A percentile compares a stretch with the other conserved stretches of the same genome.
Evolutionary conservation across 768 basidiomycete genomes (phyloP).

Genomic region (Amanita jacksonii): DNA sequence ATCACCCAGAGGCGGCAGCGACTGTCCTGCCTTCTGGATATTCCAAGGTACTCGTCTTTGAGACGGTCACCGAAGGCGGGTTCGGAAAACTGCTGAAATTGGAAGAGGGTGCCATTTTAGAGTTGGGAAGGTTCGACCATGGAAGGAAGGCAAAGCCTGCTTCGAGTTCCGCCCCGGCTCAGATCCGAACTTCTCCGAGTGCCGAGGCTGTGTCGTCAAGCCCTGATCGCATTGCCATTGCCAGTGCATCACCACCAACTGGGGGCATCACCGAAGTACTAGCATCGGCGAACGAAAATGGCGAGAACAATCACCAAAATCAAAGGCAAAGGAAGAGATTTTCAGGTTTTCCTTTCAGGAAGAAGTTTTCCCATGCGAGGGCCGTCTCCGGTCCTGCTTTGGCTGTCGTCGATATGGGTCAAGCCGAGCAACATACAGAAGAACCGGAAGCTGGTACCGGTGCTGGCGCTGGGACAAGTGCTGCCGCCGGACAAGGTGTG

Average conservation of each 20-base stretch:
- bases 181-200: neutral
- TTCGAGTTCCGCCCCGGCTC: slow-evolving; percentile 12
- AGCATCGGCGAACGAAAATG: slow-evolving; percentile 5
- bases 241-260: slow-evolving; percentile 1
- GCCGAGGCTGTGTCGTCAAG: neutral
- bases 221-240: neutral
- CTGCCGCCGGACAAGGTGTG: neutral
- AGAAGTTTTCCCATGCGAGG: slow-evolving; percentile 32
- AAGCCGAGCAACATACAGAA: neutral
- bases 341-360: slow-evolving; percentile 59
- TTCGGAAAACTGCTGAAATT: slow-evolving; percentile 68
- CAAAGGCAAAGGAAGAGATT: slow-evolving; percentile 41
- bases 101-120: slow-evolving; percentile 71
- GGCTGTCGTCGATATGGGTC: slow-evolving; percentile 51
- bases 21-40: slow-evolving; percentile 25
- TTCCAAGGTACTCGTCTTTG: slow-evolving; percentile 48
- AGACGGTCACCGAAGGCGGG: slow-evolving; percentile 67
- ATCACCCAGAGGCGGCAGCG: slow-evolving; percentile 44
- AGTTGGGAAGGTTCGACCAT: slow-evolving; percentile 67
- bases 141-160: slow-evolving; percentile 14
- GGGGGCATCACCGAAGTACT: slow-evolving; percentile 3
- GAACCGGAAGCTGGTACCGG: neutral
- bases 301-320: slow-evolving; percentile 12
- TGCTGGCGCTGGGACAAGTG: slow-evolving; percentile 28
- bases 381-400: slow-evolving; percentile 69